Evolutionary conservation across 495 filamentous ascomycete species (phyloP), one percentile per base, ranked within the genome.

Genomic region (Zalerion maritima): DNA sequence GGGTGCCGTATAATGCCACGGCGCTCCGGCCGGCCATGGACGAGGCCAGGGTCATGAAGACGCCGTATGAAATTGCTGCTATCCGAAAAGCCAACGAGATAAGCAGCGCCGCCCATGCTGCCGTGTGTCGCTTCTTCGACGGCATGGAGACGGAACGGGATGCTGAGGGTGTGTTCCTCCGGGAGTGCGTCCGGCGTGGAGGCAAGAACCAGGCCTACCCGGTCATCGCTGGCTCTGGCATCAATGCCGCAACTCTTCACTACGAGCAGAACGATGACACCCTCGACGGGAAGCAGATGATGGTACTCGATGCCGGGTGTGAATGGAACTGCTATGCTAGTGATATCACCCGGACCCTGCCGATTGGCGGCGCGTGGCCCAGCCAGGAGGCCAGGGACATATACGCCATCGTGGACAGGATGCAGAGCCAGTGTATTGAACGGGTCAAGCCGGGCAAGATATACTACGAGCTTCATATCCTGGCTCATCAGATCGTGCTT

Each of bases 251-350:
- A 14, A 78, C 75, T 0, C 59, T 94, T n/a, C 87, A 96, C 51
- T 96, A 96, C 49, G 59, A 67, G 5, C 63, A 62, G 15, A 96
- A 96, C 46, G 59, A 89, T 42, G 64, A 78, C 37, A 54, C 71
- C 4, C 62, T 94, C 20, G 44, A 55, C 3, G 69, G 69, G 2
- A 61, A 67, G 28, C 75, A 84, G 45, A 57, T 87, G 11, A 60
- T 93, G 15, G 75, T 81, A 34, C 58, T 94, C 5, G 87, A 96
- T 47, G 87, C 85, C 1, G 85, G 81, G 4, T 70, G 72, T 19
- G 87, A 94, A 47, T 91, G 69, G 67, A 53, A 74, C 8, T 82
- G 79, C 49, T 96, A 96, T 45, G 83, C 83, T n/a, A 74, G 72
- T 29, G 86, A 94, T 40, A 69, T 96, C 20, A 96, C 87, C 0